Evolutionary conservation across 2,329 filamentous ascomycete species (phyloP).

Genomic region (Ophiostoma montium): DNA sequence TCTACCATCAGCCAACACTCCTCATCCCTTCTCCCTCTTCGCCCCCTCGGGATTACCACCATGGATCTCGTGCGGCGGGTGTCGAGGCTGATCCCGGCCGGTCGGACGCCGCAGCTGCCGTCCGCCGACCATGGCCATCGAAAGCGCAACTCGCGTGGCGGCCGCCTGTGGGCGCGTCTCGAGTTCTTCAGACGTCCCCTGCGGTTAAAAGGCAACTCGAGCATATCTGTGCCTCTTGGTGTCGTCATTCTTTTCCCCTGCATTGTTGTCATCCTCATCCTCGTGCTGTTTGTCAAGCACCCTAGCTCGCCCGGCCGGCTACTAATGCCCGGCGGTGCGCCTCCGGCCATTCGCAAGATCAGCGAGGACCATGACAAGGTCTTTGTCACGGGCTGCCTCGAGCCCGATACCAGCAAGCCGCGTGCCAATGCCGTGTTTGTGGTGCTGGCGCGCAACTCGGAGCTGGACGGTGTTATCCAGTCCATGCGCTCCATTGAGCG

Average conservation of each 20-base stretch:
- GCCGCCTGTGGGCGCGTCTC: conserved; percentile 35
- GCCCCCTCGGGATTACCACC: conserved; percentile 10
- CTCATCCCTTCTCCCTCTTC: background rate
- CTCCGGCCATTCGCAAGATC: conserved; percentile 86
- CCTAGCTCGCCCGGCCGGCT: conserved; percentile 70
- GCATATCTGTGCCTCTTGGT: conserved; percentile 81
- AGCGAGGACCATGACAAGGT: conserved; percentile 96
- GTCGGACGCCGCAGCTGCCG: conserved; percentile 30
- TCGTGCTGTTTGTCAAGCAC: conserved; percentile 79
- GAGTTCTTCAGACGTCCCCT: conserved; percentile 78
- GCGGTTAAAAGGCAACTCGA: conserved; percentile 80
- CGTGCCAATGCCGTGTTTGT: conserved; percentile 93
- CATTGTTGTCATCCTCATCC: conserved; percentile 79
- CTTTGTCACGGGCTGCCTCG: conserved; percentile 79
- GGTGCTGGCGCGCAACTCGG: conserved; percentile 88
- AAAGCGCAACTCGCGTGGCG: conserved; percentile 26
- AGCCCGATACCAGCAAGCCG: conserved; percentile 62
- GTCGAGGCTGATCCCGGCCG: conserved; percentile 33
- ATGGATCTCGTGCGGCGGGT: conserved; percentile 48
- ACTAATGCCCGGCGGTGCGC: conserved; percentile 75
- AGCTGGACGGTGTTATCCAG: conserved; percentile 88
- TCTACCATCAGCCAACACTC: background rate
- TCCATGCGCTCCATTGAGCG: conserved; percentile 96
- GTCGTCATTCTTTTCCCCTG: conserved; percentile 86
- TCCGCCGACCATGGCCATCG: conserved; percentile 42